Percentiles rank a stretch among this genome's conserved stretches.
Evolutionary conservation across 1,139 yeast genomes (phyloP).

Genomic region (Kodamaea plutei): DNA sequence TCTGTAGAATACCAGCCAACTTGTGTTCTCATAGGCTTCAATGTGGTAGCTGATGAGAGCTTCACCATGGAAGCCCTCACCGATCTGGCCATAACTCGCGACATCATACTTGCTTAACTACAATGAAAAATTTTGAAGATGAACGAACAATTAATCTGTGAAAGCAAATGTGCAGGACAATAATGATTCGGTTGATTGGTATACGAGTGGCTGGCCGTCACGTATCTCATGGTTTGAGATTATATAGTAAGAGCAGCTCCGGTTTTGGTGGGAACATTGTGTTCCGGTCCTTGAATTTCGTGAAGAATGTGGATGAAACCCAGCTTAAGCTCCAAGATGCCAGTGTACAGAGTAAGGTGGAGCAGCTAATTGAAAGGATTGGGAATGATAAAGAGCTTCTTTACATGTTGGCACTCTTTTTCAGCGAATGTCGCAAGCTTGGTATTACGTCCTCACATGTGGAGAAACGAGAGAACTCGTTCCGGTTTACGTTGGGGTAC

Average conservation of each 20-base stretch:
- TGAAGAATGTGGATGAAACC: constrained; percentile 28
- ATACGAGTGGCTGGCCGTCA: no score
- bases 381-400: constrained; percentile 28
- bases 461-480: constrained; percentile 4
- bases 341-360: constrained; percentile 19
- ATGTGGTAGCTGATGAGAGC: not conserved
- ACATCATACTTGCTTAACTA: constrained; percentile 5
- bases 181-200: no score
- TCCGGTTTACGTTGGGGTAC: constrained; percentile 8
- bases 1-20: constrained; percentile 20
- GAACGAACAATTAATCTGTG: no score
- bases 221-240: no score
- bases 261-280: no score
- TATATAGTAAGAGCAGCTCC: no score
- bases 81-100: constrained; percentile 3
- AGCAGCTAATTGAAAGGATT: constrained; percentile 24
- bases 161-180: no score
- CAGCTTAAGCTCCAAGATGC: constrained; percentile 18
- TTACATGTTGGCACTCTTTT: constrained; percentile 28
- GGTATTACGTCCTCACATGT: constrained; percentile 24
- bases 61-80: constrained; percentile 4
- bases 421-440: constrained; percentile 27
- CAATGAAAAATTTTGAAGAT: constrained; percentile 7
- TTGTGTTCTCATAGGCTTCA: constrained; percentile 2
- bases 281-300: constrained; percentile 19